phyloP scores from a whole-genome alignment of 768 basidiomycete species.

The Guyanaporus albipodus region DNA sequence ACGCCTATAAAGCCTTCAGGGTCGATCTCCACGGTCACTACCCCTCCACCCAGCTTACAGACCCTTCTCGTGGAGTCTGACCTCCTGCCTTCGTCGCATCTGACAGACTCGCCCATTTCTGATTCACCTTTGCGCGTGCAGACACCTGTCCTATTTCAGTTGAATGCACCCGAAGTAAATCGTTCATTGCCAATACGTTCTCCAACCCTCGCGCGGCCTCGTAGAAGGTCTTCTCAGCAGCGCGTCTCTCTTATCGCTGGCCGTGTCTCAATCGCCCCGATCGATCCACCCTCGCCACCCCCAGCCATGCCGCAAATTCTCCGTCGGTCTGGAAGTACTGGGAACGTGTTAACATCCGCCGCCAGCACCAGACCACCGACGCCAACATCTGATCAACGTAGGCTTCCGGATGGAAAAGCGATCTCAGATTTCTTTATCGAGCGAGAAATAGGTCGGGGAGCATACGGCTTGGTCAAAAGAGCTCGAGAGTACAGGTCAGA shows the following conservation, averaged over 20 bases:
- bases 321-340: conserved; percentile 58
- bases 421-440: conserved; percentile 87
- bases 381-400: conserved; percentile 36
- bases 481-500: conserved; percentile 73
- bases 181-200: conserved; percentile 40
- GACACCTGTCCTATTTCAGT: conserved; percentile 19
- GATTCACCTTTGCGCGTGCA: conserved; percentile 32
- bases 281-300: conserved; percentile 68
- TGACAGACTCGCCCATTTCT: conserved; percentile 29
- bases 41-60: conserved; percentile 26
- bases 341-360: conserved; percentile 58
- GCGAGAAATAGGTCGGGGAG: conserved; percentile 87
- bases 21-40: conserved; percentile 14
- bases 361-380: conserved; percentile 63
- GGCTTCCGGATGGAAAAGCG: conserved; percentile 54
- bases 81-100: conserved; percentile 26
- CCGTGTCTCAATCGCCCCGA: conserved; percentile 70
- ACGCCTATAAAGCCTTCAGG: conserved; percentile 7
- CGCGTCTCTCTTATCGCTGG: conserved; percentile 82
- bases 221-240: conserved; percentile 78
- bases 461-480: conserved; percentile 92
- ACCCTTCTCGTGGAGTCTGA: conserved; percentile 21
- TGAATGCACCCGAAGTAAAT: conserved; percentile 16
- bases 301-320: conserved; percentile 59
- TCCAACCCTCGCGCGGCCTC: conserved; percentile 58